These are phyloP conservation scores for Fusarium foetens DNA, from an alignment of 2,329 filamentous ascomycete genomes.

Conservation along the genomic window DNA sequence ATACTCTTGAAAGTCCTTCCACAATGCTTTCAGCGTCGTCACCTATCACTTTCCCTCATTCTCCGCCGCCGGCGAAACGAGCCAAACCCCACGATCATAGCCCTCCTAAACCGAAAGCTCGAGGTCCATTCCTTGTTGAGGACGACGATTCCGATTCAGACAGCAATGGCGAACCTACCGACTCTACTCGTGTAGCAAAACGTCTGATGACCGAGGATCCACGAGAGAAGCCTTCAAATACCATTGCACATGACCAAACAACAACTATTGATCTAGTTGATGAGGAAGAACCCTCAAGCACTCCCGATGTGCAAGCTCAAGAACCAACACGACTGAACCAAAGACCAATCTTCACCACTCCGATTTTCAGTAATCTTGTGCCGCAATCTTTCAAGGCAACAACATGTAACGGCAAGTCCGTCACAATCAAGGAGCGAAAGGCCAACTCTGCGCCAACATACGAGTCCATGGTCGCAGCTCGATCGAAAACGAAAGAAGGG, in stretches of 20 bases:
- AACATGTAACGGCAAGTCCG: constrained; percentile 67
- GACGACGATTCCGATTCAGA: constrained; percentile 52
- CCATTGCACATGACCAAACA: background rate
- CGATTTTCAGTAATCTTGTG: constrained; percentile 42
- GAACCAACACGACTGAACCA: constrained; percentile 36
- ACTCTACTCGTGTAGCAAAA: constrained; percentile 42
- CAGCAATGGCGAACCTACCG: constrained; percentile 2
- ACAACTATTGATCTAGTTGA: constrained; percentile 1
- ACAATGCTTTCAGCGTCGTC: constrained; percentile 71
- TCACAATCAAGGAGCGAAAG: constrained; percentile 66
- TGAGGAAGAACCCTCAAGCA: constrained; percentile 1
- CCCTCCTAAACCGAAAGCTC: constrained; percentile 49
- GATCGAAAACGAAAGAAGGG: constrained; percentile 73
- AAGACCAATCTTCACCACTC: constrained; percentile 43
- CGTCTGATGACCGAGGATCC: constrained; percentile 48
- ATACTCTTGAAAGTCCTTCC: background rate
- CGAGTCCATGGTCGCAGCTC: constrained; percentile 73
- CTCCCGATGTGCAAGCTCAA: background rate
- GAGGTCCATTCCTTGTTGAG: constrained; percentile 54
- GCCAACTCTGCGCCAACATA: constrained; percentile 62
- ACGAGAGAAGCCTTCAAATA: constrained; percentile 18
- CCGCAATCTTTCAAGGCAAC: constrained; percentile 54
- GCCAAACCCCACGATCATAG: constrained; percentile 50
- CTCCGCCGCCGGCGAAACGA: constrained; percentile 53
- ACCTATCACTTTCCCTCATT: constrained; percentile 65